A percentile compares a stretch with the other conserved stretches of the same genome.
Conservation (phyloP, 208 protist genomes). For the Leishmania lainsoni region DNA sequence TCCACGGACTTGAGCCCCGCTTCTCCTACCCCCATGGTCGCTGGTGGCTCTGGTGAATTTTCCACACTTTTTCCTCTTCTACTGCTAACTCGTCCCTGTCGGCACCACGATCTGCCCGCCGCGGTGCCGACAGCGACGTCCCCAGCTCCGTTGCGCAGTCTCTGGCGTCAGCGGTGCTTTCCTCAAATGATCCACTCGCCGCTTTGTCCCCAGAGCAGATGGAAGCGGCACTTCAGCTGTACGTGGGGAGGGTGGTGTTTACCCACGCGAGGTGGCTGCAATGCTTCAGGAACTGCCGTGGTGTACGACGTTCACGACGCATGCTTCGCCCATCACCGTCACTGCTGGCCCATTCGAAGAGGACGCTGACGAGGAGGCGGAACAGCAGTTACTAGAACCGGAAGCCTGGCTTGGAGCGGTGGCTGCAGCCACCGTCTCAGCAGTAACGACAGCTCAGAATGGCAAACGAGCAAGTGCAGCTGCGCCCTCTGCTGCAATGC, state of each 20-base stretch:
- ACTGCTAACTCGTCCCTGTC: background rate
- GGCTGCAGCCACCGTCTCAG: constrained; percentile 3
- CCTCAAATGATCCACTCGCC: background rate
- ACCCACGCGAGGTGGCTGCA: constrained; percentile 7
- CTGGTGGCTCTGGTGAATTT: background rate
- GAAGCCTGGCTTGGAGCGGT: constrained; percentile 31
- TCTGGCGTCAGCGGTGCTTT: background rate
- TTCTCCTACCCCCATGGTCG: background rate
- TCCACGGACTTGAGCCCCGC: background rate
- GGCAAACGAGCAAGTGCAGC: background rate
- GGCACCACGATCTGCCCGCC: background rate
- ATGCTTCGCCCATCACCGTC: background rate
- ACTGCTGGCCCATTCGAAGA: background rate
- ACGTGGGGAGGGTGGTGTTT: constrained; percentile 34
- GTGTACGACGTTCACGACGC: background rate
- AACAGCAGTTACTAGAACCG: constrained; percentile 14
- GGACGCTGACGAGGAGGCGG: background rate
- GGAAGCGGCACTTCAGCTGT: constrained; percentile 39
- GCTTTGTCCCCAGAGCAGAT: constrained; percentile 14
- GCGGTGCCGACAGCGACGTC: background rate
- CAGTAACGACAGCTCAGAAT: background rate
- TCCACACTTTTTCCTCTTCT: background rate
- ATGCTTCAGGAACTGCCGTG: constrained; percentile 15
- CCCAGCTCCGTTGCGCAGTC: background rate
- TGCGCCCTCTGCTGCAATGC: background rate